Conservation (phyloP, 1,139 yeast species). For the Wickerhamomyces sp. region DNA sequence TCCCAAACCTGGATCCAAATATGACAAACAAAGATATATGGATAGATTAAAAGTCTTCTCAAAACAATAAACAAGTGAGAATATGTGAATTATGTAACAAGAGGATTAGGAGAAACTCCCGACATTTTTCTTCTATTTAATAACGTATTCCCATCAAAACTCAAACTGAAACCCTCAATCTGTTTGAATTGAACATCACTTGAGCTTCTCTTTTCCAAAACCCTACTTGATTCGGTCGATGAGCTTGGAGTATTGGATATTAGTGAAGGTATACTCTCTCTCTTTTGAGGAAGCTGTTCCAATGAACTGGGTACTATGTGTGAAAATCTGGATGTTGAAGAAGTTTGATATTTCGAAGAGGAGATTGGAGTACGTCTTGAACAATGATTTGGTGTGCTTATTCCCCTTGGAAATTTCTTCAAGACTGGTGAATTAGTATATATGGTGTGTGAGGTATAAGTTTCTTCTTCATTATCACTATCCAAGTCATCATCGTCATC, state of each 20-base stretch:
- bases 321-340: background rate
- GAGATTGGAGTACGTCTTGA: background rate
- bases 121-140: constrained; percentile 45
- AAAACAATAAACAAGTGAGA: background rate
- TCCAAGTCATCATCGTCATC: constrained; percentile 15
- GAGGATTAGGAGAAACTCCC: constrained; percentile 11
- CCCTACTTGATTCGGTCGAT: background rate
- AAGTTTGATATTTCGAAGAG: too few relatives aligned
- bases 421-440: constrained; percentile 15
- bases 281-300: background rate
- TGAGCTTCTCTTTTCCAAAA: too few relatives aligned
- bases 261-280: background rate
- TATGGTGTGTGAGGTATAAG: constrained; percentile 8
- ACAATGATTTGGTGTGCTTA: constrained; percentile 5
- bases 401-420: constrained; percentile 7
- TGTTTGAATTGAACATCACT: constrained; percentile 10
- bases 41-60: background rate
- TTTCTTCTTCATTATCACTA: constrained; percentile 16
- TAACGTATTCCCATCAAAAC: constrained; percentile 55
- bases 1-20: too few relatives aligned
- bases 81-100: background rate
- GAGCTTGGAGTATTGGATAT: too few relatives aligned
- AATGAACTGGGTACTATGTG: background rate
- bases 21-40: background rate
- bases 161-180: constrained; percentile 40